Conservation (phyloP, 2,329 filamentous ascomycete species). For the Penicillium sp. region DNA sequence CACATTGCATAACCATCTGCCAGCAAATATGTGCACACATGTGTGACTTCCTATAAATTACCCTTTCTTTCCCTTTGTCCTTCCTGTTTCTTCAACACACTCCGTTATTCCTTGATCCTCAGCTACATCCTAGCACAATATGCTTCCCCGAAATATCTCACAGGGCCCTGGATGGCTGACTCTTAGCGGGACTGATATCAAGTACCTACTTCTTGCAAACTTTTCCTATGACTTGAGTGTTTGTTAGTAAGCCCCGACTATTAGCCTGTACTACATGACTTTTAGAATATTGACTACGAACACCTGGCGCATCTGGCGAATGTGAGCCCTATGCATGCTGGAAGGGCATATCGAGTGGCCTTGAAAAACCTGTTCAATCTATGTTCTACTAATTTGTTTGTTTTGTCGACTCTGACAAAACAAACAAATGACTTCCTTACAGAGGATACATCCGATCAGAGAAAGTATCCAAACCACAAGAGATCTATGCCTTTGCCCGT, state of each 20-base stretch:
- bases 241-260: neutral
- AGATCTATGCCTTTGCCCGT: neutral
- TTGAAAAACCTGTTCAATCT: neutral
- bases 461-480: neutral
- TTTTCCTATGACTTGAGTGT: neutral
- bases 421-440: accelerated
- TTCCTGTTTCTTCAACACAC: neutral
- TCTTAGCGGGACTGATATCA: neutral
- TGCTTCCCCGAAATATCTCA: neutral
- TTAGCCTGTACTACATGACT: no score
- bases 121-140: neutral
- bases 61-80: neutral
- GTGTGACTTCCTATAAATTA: neutral
- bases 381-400: neutral
- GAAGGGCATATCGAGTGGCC: accelerated
- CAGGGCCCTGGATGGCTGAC: neutral
- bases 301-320: neutral
- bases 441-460: neutral
- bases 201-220: neutral
- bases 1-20: neutral
- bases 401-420: no score
- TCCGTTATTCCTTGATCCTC: neutral
- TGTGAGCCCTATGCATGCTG: accelerated
- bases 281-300: neutral
- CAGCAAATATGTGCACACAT: neutral